These are phyloP conservation scores for Teratosphaeria viscida DNA, from an alignment of 2,329 filamentous ascomycete genomes.

Conservation along the genomic window DNA sequence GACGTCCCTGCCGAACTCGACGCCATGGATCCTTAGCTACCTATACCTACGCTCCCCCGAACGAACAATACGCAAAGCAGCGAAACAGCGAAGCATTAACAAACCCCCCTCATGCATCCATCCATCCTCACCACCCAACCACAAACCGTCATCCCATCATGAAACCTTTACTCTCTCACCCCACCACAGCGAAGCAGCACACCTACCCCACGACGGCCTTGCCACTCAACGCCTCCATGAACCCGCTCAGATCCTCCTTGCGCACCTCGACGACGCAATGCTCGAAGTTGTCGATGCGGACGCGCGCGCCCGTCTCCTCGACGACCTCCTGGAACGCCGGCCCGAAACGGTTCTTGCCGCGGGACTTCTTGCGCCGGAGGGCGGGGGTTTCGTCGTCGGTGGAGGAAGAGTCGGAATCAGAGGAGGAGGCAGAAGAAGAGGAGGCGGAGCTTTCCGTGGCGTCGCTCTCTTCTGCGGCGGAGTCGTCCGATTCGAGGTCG, in stretches of 20 bases:
- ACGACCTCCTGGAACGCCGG: conserved; percentile 94
- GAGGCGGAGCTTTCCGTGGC: conserved; percentile 32
- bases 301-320: conserved; percentile 76
- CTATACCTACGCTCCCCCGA: too few species aligned
- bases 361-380: conserved; percentile 42
- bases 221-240: conserved; percentile 83
- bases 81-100: too few species aligned
- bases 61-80: too few species aligned
- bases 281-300: conserved; percentile 93
- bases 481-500: conserved; percentile 32
- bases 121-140: too few species aligned
- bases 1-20: too few species aligned
- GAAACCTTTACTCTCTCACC: neutral
- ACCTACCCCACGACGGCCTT: conserved; percentile 57
- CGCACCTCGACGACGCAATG: conserved; percentile 96
- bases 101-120: too few species aligned
- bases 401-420: neutral
- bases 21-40: too few species aligned
- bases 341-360: conserved; percentile 73
- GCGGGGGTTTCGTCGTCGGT: conserved; percentile 13
- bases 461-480: conserved; percentile 29
- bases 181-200: neutral
- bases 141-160: too few species aligned
- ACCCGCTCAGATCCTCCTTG: conserved; percentile 85
- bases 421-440: neutral